phyloP scores from a whole-genome alignment of 768 basidiomycete genomes.

The Daedaleopsis nitida region DNA sequence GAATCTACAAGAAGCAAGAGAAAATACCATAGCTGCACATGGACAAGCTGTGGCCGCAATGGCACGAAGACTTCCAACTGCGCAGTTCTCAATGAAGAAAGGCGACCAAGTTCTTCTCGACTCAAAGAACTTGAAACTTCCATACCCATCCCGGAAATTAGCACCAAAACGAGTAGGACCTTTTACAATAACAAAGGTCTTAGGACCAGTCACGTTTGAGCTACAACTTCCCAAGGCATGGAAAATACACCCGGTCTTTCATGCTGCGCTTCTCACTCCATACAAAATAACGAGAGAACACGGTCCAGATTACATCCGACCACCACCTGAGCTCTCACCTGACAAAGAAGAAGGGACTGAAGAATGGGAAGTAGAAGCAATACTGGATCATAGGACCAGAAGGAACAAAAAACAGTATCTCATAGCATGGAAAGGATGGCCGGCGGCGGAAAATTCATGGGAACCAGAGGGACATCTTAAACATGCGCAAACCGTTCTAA shows the following conservation, averaged over 20 bases:
- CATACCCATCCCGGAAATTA: slow-evolving; percentile 27
- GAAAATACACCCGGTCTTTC: slow-evolving; percentile 32
- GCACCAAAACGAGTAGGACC: slow-evolving; percentile 23
- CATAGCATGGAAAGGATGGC: not conserved
- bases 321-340: not conserved
- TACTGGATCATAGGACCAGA: not conserved
- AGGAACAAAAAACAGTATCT: not conserved
- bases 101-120: not conserved
- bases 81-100: not conserved
- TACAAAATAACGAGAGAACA: slow-evolving; percentile 9
- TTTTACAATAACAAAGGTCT: slow-evolving; percentile 26
- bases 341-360: not conserved
- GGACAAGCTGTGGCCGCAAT: not conserved
- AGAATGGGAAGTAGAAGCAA: not conserved
- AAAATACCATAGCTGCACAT: not conserved
- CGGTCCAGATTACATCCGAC: not conserved
- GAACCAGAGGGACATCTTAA: not conserved
- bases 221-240: slow-evolving; percentile 25
- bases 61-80: not conserved
- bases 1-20: not conserved
- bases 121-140: not conserved
- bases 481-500: not conserved
- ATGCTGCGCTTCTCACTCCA: slow-evolving; percentile 15
- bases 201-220: slow-evolving; percentile 23
- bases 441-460: not conserved